Evolutionary conservation across 1,139 yeast genomes (phyloP).

Genomic region (Geotrichum restrictum): DNA sequence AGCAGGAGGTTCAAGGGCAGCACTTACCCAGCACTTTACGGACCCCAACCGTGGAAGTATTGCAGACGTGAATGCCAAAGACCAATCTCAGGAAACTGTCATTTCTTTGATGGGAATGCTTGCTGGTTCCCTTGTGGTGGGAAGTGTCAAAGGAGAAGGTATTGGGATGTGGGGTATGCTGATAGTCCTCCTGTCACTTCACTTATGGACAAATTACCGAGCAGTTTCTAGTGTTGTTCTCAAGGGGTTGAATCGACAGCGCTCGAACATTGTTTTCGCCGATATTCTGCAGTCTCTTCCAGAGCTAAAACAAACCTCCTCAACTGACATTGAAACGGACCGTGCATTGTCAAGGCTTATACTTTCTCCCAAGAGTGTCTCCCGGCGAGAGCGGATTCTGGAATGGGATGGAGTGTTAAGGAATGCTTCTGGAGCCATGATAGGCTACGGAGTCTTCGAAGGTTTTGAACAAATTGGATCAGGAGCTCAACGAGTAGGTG

Average conservation of each 20-base stretch:
- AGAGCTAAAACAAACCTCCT: constrained; percentile 27
- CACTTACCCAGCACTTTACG: constrained; percentile 42
- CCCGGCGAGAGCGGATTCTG: constrained; percentile 34
- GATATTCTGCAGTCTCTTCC: constrained; percentile 32
- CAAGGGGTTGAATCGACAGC: constrained; percentile 37
- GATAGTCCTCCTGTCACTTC: constrained; percentile 31
- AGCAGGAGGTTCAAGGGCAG: constrained; percentile 42
- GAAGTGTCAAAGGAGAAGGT: constrained; percentile 35
- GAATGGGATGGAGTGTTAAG: constrained; percentile 35
- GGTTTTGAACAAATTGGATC: constrained; percentile 23
- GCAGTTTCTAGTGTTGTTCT: constrained; percentile 39
- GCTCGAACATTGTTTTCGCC: constrained; percentile 37
- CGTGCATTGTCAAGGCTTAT: constrained; percentile 30
- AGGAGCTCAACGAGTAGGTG: neutral
- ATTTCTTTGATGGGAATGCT: constrained; percentile 41
- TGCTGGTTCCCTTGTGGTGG: constrained; percentile 38
- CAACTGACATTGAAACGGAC: constrained; percentile 24
- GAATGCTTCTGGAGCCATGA: constrained; percentile 27
- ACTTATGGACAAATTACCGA: constrained; percentile 38
- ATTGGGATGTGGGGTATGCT: constrained; percentile 35
- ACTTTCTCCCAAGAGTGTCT: constrained; percentile 31
- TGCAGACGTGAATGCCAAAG: constrained; percentile 42
- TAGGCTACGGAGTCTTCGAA: constrained; percentile 29
- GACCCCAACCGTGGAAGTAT: constrained; percentile 37
- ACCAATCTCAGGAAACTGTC: constrained; percentile 42